Evolutionary conservation across 352 stramenopile species (phyloP), one percentile per base, ranked within the genome.

Genomic region (Globisporangium carolinianum): DNA sequence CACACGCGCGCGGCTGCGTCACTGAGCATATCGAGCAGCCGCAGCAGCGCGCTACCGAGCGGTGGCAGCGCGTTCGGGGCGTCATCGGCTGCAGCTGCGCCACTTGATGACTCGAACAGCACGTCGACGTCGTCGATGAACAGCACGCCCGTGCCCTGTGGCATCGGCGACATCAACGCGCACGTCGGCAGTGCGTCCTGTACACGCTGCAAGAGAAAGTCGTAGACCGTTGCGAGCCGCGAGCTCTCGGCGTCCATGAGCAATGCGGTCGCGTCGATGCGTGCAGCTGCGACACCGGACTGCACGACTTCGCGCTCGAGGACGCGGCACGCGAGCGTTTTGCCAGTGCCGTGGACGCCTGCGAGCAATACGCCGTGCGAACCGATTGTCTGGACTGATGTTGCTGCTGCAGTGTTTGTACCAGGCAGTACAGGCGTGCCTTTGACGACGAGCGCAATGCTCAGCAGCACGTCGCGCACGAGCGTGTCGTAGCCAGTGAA

Each of bases 111-210:
- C 53, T 76, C 67, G 59, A 93, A 91, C 47, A 91, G 71, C 43
- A 71, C 72, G 47, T 89, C 73, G 39, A 89, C 57, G 38, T 93
- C 78, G 65, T 93, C 83, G 56, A 93, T 70, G 39, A 91, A 45
- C 18, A 91, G 53, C 12, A 87, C 77, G 10, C 79, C 75, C 0
- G 45, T 45, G 45, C 54, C 24, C 24, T 24, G 24, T 24, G 4
- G 6, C 46, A 36, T 61, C 14, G 15, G 41, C 41, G 11, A 14
- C 47, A 9, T 62, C 35, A 24, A 32, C 35, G 42, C 42, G 10
- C 17, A 41, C 57, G 35, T 76, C 0, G 68, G 64, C 41, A 86
- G 66, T 3, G 54, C 58, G 46, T 75, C 63, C 14, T 67, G 54
- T 6, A 88, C 58, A 24, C 80, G 65, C 42, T 80, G 41, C 0